These are phyloP conservation scores for Pistacia vera DNA, from an alignment of 345 rosid genomes.

Conservation along the genomic window DNA sequence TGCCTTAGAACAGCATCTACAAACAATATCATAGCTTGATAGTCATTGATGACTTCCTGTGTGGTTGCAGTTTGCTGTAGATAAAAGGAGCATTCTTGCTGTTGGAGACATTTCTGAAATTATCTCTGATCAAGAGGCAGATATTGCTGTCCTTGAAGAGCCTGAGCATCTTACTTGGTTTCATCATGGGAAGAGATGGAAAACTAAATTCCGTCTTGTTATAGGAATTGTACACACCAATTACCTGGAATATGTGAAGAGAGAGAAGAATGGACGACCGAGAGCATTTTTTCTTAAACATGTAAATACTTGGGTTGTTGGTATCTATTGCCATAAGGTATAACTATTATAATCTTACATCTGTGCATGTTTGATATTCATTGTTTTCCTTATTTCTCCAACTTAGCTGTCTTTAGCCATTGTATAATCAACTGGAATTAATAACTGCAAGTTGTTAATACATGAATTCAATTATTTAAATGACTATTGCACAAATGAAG, in stretches of 20 bases:
- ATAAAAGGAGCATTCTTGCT: slow-evolving; percentile 87
- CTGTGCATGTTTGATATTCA: not conserved
- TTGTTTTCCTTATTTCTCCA: not conserved
- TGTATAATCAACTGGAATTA: not conserved
- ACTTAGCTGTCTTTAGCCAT: not conserved
- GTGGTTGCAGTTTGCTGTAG: slow-evolving; percentile 72
- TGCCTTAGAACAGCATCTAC: slow-evolving; percentile 8
- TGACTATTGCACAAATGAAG: not conserved
- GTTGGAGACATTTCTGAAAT: slow-evolving; percentile 82
- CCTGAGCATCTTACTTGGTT: slow-evolving; percentile 99
- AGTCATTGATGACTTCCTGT: slow-evolving; percentile 12
- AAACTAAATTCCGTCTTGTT: slow-evolving; percentile 70
- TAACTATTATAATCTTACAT: slow-evolving; percentile 6
- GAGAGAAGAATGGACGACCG: slow-evolving; percentile 77
- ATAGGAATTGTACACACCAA: slow-evolving; percentile 88
- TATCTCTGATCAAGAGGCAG: slow-evolving; percentile 81
- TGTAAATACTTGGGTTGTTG: slow-evolving; percentile 75
- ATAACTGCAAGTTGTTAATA: not conserved
- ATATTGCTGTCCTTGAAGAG: slow-evolving; percentile 95
- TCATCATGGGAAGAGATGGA: slow-evolving; percentile 98
- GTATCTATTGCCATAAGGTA: slow-evolving; percentile 96
- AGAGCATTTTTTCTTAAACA: slow-evolving; percentile 68
- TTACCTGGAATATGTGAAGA: slow-evolving; percentile 84
- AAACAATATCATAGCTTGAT: not conserved
- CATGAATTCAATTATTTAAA: not conserved